phyloP scores from a whole-genome alignment of 1,284 basidiomycete genomes.

The Rhodotorula sp. region DNA sequence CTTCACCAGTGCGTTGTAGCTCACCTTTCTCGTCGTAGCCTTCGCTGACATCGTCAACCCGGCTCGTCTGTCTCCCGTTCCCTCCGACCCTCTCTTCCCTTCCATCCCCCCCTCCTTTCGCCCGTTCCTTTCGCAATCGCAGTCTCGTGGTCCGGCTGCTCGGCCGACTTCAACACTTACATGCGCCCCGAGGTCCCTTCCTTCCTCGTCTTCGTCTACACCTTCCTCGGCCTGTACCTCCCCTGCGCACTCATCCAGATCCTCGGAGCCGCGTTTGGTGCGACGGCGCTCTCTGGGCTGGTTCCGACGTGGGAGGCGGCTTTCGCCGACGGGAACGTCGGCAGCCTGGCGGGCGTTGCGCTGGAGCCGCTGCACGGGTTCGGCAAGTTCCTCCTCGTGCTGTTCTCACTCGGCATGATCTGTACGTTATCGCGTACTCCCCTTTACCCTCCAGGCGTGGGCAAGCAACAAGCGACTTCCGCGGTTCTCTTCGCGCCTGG shows the following conservation, averaged over 20 bases:
- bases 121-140: not conserved
- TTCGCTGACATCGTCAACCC: no score
- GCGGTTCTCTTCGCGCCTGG: not conserved
- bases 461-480: no score
- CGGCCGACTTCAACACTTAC: constrained; percentile 49
- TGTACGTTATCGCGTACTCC: constrained; percentile 13
- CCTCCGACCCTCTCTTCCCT: no score
- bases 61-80: no score
- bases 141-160: constrained; percentile 48
- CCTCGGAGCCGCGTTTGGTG: constrained; percentile 51
- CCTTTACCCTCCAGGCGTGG: not conserved
- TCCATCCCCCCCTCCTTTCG: constrained; percentile 21
- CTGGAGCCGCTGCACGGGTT: constrained; percentile 55
- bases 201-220: constrained; percentile 37
- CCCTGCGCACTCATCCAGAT: constrained; percentile 48
- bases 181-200: constrained; percentile 28
- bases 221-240: constrained; percentile 42
- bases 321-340: constrained; percentile 53
- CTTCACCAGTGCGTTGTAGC: constrained; percentile 46
- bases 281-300: constrained; percentile 44
- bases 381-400: constrained; percentile 82
- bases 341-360: constrained; percentile 49
- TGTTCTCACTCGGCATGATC: constrained; percentile 72
- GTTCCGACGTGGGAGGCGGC: constrained; percentile 49
- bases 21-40: constrained; percentile 26